Percentiles rank a stretch among this genome's conserved stretches.
These are phyloP conservation scores for Yamadazyma triangularis DNA, from an alignment of 1,139 yeast species.

Conservation along the genomic window DNA sequence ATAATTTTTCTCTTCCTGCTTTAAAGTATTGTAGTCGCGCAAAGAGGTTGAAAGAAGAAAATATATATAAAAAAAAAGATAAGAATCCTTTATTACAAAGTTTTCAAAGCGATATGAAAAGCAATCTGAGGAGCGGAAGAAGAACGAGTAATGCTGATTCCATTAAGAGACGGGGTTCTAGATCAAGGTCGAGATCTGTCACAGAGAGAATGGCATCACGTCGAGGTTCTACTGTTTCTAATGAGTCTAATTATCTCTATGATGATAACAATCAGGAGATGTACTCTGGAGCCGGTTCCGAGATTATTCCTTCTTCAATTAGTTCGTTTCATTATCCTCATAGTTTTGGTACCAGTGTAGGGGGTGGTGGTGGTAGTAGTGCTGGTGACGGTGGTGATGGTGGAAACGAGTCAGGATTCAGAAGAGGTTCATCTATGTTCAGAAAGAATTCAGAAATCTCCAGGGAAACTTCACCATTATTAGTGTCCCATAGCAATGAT, in stretches of 20 bases:
- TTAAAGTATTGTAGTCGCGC: too few relatives aligned
- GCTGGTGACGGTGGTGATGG: too few relatives aligned
- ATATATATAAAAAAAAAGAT: too few relatives aligned
- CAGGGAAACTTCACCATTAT: slow-evolving; percentile 37
- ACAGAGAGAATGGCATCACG: slow-evolving; percentile 3
- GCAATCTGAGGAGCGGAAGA: not conserved
- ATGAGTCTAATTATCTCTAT: slow-evolving; percentile 23
- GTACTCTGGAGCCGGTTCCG: slow-evolving; percentile 88
- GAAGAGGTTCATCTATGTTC: slow-evolving; percentile 10
- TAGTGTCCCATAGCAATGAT: slow-evolving; percentile 16
- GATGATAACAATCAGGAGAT: slow-evolving; percentile 63
- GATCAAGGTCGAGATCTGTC: slow-evolving; percentile 1
- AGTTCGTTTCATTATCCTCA: slow-evolving; percentile 80
- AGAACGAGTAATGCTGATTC: not conserved
- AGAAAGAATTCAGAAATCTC: slow-evolving; percentile 22
- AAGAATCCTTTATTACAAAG: too few relatives aligned
- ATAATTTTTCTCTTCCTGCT: too few relatives aligned
- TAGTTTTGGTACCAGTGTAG: slow-evolving; percentile 32
- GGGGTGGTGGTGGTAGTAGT: not conserved
- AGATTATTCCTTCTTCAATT: slow-evolving; percentile 84
- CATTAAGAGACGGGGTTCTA: not conserved
- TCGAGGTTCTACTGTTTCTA: slow-evolving; percentile 39
- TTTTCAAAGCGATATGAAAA: too few relatives aligned
- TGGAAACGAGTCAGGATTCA: too few relatives aligned
- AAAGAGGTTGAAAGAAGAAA: too few relatives aligned